Conservation (phyloP, 805 yeast species). For the Debaryomyces hansenii region DNA sequence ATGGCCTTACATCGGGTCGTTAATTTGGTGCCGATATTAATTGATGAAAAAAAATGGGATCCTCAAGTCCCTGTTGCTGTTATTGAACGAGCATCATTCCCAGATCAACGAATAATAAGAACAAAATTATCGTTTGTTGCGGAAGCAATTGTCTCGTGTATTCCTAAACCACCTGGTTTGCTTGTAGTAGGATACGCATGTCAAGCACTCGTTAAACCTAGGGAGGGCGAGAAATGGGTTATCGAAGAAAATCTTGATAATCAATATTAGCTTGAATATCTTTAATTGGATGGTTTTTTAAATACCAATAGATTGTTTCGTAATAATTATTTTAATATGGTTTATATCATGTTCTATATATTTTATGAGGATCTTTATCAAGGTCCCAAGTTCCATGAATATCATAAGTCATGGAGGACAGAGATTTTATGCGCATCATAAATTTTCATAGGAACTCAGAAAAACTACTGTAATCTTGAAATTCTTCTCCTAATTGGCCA, state of each 20-base stretch:
- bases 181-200: constrained; percentile 82
- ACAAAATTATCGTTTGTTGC: constrained; percentile 63
- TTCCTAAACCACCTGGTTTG: constrained; percentile 91
- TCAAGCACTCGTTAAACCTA: constrained; percentile 40
- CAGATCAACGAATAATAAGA: constrained; percentile 84
- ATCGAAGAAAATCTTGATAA: constrained; percentile 47
- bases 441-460: too few species aligned
- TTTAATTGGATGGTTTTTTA: too few species aligned
- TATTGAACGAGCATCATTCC: constrained; percentile 91
- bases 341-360: too few species aligned
- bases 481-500: too few species aligned
- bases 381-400: too few species aligned
- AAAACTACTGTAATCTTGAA: too few species aligned
- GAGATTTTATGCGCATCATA: too few species aligned
- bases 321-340: too few species aligned
- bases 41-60: constrained; percentile 65
- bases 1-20: constrained; percentile 85
- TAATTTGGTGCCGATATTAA: constrained; percentile 50
- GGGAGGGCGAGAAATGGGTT: constrained; percentile 40
- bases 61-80: constrained; percentile 76
- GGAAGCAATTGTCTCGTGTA: constrained; percentile 70
- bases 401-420: neutral
- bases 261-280: too few species aligned
- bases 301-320: too few species aligned
- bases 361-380: too few species aligned